These are phyloP conservation scores for Alternaria sp. DNA, from an alignment of 2,329 filamentous ascomycete species.

Conservation along the genomic window DNA sequence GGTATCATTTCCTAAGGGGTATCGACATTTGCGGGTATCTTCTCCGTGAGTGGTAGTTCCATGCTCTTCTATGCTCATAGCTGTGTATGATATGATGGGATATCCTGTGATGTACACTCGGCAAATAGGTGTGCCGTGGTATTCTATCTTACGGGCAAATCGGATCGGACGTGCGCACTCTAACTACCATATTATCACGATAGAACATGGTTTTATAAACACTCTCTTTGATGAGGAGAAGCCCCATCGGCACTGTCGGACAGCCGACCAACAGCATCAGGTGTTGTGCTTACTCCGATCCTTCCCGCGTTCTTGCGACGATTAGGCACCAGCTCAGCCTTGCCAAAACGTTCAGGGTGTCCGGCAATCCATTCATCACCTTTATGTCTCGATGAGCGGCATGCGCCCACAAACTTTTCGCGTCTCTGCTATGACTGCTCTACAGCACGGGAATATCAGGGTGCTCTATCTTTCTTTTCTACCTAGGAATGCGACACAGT, in stretches of 20 bases:
- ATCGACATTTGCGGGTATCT: constrained; percentile 8
- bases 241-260: not conserved
- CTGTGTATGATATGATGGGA: not conserved
- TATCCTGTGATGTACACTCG: not conserved
- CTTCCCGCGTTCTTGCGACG: not conserved
- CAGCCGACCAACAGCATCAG: not conserved
- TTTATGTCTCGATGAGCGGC: not conserved
- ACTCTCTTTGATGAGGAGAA: not conserved
- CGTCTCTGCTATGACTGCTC: no score
- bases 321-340: not conserved
- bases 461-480: not conserved
- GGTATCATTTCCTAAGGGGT: constrained; percentile 30
- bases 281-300: not conserved
- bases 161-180: no score
- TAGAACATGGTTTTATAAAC: not conserved
- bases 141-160: not conserved
- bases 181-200: not conserved
- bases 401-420: not conserved
- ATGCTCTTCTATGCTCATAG: not conserved
- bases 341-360: not conserved
- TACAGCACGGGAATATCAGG: not conserved
- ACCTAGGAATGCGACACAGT: not conserved
- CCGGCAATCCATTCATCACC: not conserved
- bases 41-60: not conserved
- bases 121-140: not conserved